A percentile compares a stretch with the other conserved stretches of the same genome.
phyloP scores from a whole-genome alignment of 2,329 filamentous ascomycete genomes.

The Neobulgaria alba region DNA sequence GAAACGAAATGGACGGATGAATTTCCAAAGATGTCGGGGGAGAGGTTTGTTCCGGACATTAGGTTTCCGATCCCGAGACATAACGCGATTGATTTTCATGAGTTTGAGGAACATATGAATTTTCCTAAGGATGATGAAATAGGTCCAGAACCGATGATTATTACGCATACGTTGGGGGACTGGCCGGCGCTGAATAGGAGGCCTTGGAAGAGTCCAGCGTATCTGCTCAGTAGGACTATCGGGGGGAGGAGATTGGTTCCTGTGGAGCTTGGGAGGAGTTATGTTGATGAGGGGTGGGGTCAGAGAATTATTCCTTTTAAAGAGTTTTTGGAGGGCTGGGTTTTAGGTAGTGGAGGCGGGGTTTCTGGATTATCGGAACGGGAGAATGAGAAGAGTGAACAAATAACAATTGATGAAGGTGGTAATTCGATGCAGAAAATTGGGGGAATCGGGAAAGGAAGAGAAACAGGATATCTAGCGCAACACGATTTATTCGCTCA shows the following conservation, averaged over 20 bases:
- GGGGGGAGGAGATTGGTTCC: conserved; percentile 73
- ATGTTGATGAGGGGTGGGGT: conserved; percentile 77
- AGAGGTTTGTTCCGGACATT: conserved; percentile 38
- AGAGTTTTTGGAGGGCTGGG: conserved; percentile 50
- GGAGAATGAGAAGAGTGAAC: too few relatives aligned
- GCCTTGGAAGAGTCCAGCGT: conserved; percentile 65
- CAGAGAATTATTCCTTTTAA: conserved; percentile 71
- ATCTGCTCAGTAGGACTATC: conserved; percentile 68
- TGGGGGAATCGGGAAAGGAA: too few relatives aligned
- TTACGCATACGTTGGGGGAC: conserved; percentile 52
- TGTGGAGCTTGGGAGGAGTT: conserved; percentile 77
- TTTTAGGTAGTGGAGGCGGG: conserved; percentile 6
- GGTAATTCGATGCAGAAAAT: neutral
- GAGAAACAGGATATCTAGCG: conserved; percentile 74
- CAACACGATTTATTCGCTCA: conserved; percentile 84
- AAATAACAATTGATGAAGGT: conserved; percentile 24
- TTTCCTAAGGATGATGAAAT: conserved; percentile 30
- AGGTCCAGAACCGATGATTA: conserved; percentile 55
- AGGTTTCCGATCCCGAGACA: conserved; percentile 34
- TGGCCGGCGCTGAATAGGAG: conserved; percentile 70
- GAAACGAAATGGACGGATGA: conserved; percentile 1
- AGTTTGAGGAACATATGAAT: conserved; percentile 55
- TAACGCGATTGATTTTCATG: conserved; percentile 42
- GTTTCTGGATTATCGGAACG: too few relatives aligned
- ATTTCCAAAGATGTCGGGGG: conserved; percentile 16